Evolutionary conservation across 345 rosid genomes (phyloP).

Genomic region (Salix koriyanagi): DNA sequence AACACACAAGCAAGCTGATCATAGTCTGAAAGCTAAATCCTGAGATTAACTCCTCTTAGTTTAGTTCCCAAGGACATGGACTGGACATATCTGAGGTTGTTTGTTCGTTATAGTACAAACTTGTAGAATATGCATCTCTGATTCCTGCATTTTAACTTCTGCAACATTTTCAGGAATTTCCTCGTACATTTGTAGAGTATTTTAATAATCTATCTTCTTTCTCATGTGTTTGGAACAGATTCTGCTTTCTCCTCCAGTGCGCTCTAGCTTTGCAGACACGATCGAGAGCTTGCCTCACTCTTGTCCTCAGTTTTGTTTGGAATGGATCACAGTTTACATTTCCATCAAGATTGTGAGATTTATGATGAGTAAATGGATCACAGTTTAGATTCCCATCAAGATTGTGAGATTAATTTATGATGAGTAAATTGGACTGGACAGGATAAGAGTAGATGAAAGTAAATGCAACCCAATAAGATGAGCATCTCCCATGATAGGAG

Average conservation of each 20-base stretch:
- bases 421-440: not conserved
- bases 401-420: not conserved
- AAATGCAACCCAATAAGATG: not conserved
- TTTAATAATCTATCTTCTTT: not conserved
- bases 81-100: not conserved
- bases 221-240: conserved; percentile 5
- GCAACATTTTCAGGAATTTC: not conserved
- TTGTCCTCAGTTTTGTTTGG: not conserved
- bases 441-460: not conserved
- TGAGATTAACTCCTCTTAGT: not conserved
- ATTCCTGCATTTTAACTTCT: not conserved
- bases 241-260: not conserved
- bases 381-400: not conserved
- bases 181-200: not conserved
- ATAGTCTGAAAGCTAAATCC: not conserved
- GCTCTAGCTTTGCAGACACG: not conserved
- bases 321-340: not conserved
- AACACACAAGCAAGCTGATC: not conserved
- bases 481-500: not conserved
- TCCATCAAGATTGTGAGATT: not conserved
- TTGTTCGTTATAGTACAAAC: not conserved
- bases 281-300: not conserved
- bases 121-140: not conserved
- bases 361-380: not conserved
- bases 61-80: not conserved